phyloP scores from a whole-genome alignment of 495 filamentous ascomycete genomes.

The Aspergillus nanangensis region DNA sequence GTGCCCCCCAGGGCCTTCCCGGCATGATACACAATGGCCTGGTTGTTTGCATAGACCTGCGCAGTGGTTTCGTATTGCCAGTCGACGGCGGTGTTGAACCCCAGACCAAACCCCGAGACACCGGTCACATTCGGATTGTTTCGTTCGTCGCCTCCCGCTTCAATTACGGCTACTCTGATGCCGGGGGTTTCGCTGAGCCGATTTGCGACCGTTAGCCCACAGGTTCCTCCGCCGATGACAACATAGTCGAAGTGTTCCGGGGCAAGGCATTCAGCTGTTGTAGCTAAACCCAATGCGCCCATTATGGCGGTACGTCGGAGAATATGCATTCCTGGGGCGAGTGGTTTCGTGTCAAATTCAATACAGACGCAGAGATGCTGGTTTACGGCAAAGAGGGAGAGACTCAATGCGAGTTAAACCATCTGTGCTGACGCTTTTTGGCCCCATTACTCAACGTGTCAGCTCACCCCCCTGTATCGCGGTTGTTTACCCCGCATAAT shows the following conservation, averaged over 20 bases:
- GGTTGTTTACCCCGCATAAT: too few relatives aligned
- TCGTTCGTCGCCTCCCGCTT: slow-evolving; percentile 45
- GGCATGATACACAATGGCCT: slow-evolving; percentile 29
- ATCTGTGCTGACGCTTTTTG: too few relatives aligned
- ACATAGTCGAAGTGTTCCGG: slow-evolving; percentile 27
- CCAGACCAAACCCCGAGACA: slow-evolving; percentile 27
- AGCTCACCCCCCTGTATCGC: too few relatives aligned
- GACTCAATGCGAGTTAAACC: too few relatives aligned
- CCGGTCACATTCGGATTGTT: slow-evolving; percentile 46
- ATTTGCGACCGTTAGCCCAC: slow-evolving; percentile 47
- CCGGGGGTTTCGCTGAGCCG: slow-evolving; percentile 41
- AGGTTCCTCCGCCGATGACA: slow-evolving; percentile 48
- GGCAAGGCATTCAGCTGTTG: too few relatives aligned
- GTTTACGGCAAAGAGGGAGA: too few relatives aligned
- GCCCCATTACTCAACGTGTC: too few relatives aligned
- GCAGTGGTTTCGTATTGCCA: slow-evolving; percentile 44
- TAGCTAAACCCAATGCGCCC: too few relatives aligned
- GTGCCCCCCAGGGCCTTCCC: slow-evolving; percentile 50
- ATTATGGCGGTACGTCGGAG: too few relatives aligned
- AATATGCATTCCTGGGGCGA: too few relatives aligned
- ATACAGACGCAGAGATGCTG: too few relatives aligned
- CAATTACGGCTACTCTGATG: slow-evolving; percentile 45
- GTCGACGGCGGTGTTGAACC: slow-evolving; percentile 41
- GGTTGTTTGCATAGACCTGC: slow-evolving; percentile 34
- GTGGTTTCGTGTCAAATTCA: too few relatives aligned